Evolutionary conservation across 2,329 filamentous ascomycete genomes (phyloP), one percentile per base, ranked within the genome.

Genomic region (Colletotrichum caudatum): DNA sequence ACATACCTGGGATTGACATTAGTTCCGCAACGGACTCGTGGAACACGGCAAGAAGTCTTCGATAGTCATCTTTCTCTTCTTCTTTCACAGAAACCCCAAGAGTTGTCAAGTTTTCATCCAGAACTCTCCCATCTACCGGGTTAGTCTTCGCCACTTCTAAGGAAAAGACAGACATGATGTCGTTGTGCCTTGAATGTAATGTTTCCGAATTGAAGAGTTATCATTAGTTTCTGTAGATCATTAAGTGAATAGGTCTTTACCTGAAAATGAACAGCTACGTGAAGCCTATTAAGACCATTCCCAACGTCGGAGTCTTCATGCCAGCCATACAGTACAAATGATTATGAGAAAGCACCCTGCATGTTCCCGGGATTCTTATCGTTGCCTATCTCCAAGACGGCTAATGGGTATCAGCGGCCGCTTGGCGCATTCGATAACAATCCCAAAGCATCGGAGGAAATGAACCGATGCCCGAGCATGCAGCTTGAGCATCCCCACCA

Each of bases 91-190:
- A 61, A n/a, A 71, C 23, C 2, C 68, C 64, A 6, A 71, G 46
- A 12, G 33, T 23, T 2, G 12, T 9, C 1, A 60, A 33, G 48
- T 3, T 54, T 9, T 71, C 56, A 20, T 71, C 64, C 9, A 67
- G 54, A 1, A 70, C 62, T 11, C 48, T 35, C 3, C 46, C 39
- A 8, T 48, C 53, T 9, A 70, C 62, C 1, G 67, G 67, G 29
- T 70, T 70, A 14, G 67, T 14, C 26, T 54, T 60, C 6, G 35
- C 67, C 9, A 70, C 56, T 5, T 70, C 56, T 26, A 70, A 37
- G 14, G 67, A 70, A 39, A 70, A 70, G 11, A 71, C 68, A 6
- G 68, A 71, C 57, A 44, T 65, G 9, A n/a, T 48, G 58, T 23
- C 16, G 29, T 14, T 23, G 0, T 7, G n/a, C n/a, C 20, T 18